A percentile compares a stretch with the other conserved stretches of the same genome.
Evolutionary conservation across 2,329 filamentous ascomycete species (phyloP).

Genomic region (Phialophora tarda): DNA sequence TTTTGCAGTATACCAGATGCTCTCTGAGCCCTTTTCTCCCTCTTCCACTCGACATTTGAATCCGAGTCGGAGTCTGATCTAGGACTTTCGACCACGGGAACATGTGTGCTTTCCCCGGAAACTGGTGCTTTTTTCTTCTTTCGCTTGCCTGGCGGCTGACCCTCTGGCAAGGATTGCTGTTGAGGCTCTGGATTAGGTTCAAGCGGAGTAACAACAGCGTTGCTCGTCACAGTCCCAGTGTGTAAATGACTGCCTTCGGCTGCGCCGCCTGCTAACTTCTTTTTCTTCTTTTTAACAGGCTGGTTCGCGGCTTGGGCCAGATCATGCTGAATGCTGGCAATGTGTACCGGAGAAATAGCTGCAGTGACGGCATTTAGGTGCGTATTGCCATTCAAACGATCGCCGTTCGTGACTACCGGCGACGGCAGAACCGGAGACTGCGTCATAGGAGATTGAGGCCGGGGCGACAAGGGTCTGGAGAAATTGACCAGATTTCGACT

Average conservation of each 20-base stretch:
- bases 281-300: constrained; percentile 42
- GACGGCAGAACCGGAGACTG: constrained; percentile 18
- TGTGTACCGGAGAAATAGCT: constrained; percentile 40
- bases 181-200: constrained; percentile 40
- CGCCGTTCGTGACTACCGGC: constrained; percentile 18
- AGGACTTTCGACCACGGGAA: constrained; percentile 27
- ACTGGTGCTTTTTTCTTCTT: constrained; percentile 37
- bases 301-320: constrained; percentile 41
- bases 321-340: constrained; percentile 39
- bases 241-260: constrained; percentile 42
- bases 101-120: constrained; percentile 25
- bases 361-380: constrained; percentile 15
- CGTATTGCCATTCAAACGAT: constrained; percentile 4
- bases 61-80: constrained; percentile 41
- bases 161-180: constrained; percentile 2
- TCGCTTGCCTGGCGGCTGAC: constrained; percentile 36
- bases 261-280: constrained; percentile 38
- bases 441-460: constrained; percentile 32
- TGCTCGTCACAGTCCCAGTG: constrained; percentile 38
- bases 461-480: constrained; percentile 53
- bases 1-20: constrained; percentile 43
- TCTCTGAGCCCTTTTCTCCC: constrained; percentile 37
- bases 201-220: constrained; percentile 42
- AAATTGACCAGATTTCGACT: constrained; percentile 57
- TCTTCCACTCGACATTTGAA: constrained; percentile 39